phyloP scores from a whole-genome alignment of 2,329 filamentous ascomycete genomes.

The Trichoderma oligosporum region DNA sequence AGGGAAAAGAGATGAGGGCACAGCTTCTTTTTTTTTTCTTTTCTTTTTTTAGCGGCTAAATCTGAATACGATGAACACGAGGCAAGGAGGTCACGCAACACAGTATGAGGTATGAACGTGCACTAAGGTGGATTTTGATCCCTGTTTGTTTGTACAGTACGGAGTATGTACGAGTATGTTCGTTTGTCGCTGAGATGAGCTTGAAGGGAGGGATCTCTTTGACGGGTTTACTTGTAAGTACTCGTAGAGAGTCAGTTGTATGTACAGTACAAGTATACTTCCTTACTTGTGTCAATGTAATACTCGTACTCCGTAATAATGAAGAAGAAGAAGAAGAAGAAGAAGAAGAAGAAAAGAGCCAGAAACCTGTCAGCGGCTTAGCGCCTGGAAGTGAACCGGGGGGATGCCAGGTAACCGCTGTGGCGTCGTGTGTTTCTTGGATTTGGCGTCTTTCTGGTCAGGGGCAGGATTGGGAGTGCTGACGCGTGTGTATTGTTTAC shows the following conservation, averaged over 20 bases:
- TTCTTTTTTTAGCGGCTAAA: not conserved
- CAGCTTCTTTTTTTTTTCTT: not conserved
- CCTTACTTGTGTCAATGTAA: not conserved
- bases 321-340: not conserved
- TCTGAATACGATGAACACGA: conserved; percentile 17
- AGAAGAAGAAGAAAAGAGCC: not conserved
- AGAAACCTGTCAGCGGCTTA: not conserved
- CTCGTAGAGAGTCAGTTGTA: too few species aligned
- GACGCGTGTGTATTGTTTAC: not conserved
- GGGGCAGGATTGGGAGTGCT: too few species aligned
- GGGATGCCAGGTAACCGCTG: conserved; percentile 12
- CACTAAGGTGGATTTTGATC: too few species aligned
- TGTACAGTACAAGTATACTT: too few species aligned
- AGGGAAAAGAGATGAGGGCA: not conserved
- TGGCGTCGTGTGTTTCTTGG: not conserved
- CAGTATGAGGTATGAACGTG: not conserved
- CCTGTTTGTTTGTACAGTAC: too few species aligned
- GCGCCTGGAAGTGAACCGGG: not conserved
- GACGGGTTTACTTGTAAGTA: too few species aligned
- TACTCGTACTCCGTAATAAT: not conserved
- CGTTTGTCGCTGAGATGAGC: too few species aligned
- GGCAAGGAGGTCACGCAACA: not conserved
- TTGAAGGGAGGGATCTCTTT: too few species aligned
- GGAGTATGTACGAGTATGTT: too few species aligned
- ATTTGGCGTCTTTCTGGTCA: not conserved